A percentile compares a stretch with the other conserved stretches of the same genome.
Conservation (phyloP, 1,284 basidiomycete species). For the Cryptococcus amylolentus region DNA sequence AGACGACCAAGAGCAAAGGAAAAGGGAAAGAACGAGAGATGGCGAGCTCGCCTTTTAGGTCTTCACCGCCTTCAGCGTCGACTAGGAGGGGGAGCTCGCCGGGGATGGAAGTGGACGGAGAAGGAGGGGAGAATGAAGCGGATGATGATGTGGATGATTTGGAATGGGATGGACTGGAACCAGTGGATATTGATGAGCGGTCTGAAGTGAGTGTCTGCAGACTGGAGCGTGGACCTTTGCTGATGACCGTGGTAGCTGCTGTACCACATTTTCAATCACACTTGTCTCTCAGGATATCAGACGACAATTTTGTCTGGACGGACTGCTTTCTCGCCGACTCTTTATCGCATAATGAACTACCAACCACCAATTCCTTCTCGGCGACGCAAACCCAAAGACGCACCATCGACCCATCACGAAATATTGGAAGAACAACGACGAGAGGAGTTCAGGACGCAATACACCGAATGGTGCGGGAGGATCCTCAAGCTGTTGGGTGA, state of each 20-base stretch:
- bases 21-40: background rate
- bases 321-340: constrained; percentile 15
- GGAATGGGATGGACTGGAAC: constrained; percentile 1
- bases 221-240: background rate
- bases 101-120: constrained; percentile 8
- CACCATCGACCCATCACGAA: constrained; percentile 6
- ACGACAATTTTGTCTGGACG: constrained; percentile 1
- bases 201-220: background rate
- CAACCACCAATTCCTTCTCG: constrained; percentile 6
- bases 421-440: background rate
- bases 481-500: constrained; percentile 22
- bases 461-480: constrained; percentile 7
- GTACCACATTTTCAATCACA: constrained; percentile 37
- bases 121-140: background rate
- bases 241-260: constrained; percentile 21
- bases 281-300: constrained; percentile 20
- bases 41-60: constrained; percentile 3
- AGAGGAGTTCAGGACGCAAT: background rate
- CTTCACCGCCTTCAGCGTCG: background rate
- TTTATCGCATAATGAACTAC: constrained; percentile 32
- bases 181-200: background rate
- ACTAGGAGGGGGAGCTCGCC: background rate
- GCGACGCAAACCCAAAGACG: constrained; percentile 24
- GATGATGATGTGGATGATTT: constrained; percentile 4
- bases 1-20: constrained; percentile 1